Conservation (phyloP, 495 filamentous ascomycete genomes). For the Aspergillus coremiiformis region DNA sequence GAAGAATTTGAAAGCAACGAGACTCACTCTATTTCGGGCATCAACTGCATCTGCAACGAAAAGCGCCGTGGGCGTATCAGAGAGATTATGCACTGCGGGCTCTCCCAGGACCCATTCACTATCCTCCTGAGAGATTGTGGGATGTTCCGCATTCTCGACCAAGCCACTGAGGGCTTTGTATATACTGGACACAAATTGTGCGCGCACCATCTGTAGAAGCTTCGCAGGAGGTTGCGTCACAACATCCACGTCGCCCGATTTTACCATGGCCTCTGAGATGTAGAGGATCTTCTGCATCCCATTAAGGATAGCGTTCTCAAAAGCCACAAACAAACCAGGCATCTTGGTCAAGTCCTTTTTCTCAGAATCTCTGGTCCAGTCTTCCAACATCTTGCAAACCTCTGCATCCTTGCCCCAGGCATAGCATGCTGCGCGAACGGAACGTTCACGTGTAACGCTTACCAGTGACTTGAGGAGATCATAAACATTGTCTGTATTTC, state of each 20-base stretch:
- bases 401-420: constrained; percentile 87
- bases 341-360: constrained; percentile 80
- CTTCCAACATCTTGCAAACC: constrained; percentile 79
- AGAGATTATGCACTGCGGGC: constrained; percentile 22
- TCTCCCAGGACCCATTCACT: constrained; percentile 43
- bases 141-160: constrained; percentile 86
- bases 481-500: constrained; percentile 46
- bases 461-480: constrained; percentile 68
- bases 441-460: constrained; percentile 72
- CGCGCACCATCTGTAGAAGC: constrained; percentile 74
- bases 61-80: constrained; percentile 28
- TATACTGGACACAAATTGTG: constrained; percentile 80
- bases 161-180: constrained; percentile 90
- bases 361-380: constrained; percentile 78
- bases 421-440: constrained; percentile 67
- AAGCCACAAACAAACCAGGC: constrained; percentile 72
- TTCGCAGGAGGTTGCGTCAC: constrained; percentile 77
- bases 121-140: constrained; percentile 51
- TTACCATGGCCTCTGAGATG: constrained; percentile 71
- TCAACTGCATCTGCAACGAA: constrained; percentile 52
- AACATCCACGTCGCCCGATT: constrained; percentile 60
- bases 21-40: constrained; percentile 62
- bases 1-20: not conserved
- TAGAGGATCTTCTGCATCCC: constrained; percentile 94
- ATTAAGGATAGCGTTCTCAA: constrained; percentile 66